These are phyloP conservation scores for Debaryomycetaceae sp. DNA, from an alignment of 1,139 yeast species.

Conservation along the genomic window DNA sequence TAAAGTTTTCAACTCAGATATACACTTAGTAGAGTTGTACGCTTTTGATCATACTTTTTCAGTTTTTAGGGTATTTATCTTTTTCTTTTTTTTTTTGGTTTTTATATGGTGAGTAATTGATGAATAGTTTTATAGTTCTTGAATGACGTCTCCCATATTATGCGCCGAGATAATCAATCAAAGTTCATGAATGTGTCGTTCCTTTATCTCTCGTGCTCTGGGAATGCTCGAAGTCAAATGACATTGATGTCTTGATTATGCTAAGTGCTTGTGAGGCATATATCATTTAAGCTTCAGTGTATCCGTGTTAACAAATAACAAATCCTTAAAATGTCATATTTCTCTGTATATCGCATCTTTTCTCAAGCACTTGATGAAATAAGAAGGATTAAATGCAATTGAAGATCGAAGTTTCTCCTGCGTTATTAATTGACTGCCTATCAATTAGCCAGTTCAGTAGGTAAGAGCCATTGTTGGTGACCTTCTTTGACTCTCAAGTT, in stretches of 20 bases:
- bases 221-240: neutral
- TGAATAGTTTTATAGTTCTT: no score
- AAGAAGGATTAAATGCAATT: slow-evolving; percentile 2
- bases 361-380: neutral
- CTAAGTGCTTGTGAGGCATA: neutral
- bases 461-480: slow-evolving; percentile 43
- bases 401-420: neutral
- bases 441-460: slow-evolving; percentile 9
- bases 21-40: neutral
- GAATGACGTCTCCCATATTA: neutral
- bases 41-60: neutral
- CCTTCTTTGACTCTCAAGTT: slow-evolving; percentile 41
- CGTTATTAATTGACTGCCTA: neutral
- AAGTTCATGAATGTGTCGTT: no score
- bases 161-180: no score
- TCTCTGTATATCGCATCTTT: neutral
- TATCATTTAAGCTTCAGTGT: neutral
- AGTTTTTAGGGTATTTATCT: neutral
- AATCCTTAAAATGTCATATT: neutral
- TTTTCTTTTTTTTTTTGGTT: neutral
- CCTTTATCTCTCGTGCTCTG: neutral
- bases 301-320: neutral
- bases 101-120: neutral
- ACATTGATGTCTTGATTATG: neutral
- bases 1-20: neutral